phyloP scores from a whole-genome alignment of 75 land plant species.

The Picea sitchensis region DNA sequence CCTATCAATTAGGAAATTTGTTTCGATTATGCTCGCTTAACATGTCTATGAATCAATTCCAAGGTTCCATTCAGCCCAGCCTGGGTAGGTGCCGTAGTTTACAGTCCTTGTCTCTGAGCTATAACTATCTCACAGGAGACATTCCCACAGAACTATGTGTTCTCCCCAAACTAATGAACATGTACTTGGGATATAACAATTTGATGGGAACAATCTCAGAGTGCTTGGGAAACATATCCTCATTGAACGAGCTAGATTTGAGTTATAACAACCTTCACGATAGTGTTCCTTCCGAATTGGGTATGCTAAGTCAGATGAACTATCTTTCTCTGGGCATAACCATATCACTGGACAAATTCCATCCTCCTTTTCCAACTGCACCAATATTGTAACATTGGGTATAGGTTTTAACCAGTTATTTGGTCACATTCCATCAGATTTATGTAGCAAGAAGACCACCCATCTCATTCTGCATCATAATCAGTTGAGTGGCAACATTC shows the following conservation, averaged over 20 bases:
- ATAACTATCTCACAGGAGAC: slow-evolving; percentile 63
- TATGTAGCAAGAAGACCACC: not conserved
- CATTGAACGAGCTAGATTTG: slow-evolving; percentile 54
- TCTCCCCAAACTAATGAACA: slow-evolving; percentile 36
- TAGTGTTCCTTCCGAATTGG: slow-evolving; percentile 32
- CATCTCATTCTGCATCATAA: not conserved
- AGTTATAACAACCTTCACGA: slow-evolving; percentile 69
- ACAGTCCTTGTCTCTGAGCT: slow-evolving; percentile 53
- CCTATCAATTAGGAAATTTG: slow-evolving; percentile 41
- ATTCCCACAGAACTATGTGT: slow-evolving; percentile 65
- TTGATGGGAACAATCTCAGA: slow-evolving; percentile 67
- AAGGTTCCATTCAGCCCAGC: slow-evolving; percentile 58
- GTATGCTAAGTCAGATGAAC: not conserved
- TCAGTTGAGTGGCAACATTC: not conserved
- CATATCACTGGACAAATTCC: not conserved
- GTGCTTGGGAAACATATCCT: slow-evolving; percentile 45
- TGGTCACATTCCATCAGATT: not conserved
- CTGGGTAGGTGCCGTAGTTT: slow-evolving; percentile 60
- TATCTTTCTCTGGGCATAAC: not conserved
- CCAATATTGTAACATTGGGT: not conserved
- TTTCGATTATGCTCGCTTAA: slow-evolving; percentile 46
- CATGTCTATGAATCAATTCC: slow-evolving; percentile 54
- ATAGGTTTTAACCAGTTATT: not conserved
- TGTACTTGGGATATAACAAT: slow-evolving; percentile 58
- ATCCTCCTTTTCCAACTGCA: not conserved